These are phyloP conservation scores for Podaxis mareebaensis DNA, from an alignment of 768 basidiomycete species.

Conservation along the genomic window DNA sequence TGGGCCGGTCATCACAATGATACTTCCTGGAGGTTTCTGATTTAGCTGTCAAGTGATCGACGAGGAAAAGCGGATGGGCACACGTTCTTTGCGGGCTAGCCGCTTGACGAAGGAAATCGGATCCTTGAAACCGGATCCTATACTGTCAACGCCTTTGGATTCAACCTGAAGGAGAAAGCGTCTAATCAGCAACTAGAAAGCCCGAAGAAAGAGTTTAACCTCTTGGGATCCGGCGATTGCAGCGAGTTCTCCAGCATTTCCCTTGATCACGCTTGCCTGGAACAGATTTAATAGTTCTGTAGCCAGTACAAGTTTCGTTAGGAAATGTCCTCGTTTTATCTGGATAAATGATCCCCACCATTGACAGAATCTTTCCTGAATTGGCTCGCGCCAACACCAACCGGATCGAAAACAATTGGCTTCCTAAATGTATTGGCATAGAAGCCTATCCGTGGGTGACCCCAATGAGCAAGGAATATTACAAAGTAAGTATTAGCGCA, in stretches of 20 bases:
- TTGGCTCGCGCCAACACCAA: slow-evolving; percentile 82
- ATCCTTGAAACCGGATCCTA: slow-evolving; percentile 75
- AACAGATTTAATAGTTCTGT: slow-evolving; percentile 71
- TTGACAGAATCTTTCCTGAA: slow-evolving; percentile 65
- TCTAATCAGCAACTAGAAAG: background rate
- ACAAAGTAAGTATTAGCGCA: slow-evolving; percentile 17
- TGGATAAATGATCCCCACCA: slow-evolving; percentile 36
- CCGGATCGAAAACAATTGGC: slow-evolving; percentile 88
- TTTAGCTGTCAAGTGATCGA: background rate
- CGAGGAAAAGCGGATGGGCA: slow-evolving; percentile 28
- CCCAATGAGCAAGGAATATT: background rate
- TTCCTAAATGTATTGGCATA: slow-evolving; percentile 69
- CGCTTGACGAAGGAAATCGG: slow-evolving; percentile 67
- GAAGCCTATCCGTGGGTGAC: slow-evolving; percentile 31
- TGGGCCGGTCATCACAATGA: slow-evolving; percentile 79
- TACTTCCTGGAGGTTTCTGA: slow-evolving; percentile 53
- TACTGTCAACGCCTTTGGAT: slow-evolving; percentile 84
- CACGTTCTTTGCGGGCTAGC: slow-evolving; percentile 76
- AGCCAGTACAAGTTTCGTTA: slow-evolving; percentile 6
- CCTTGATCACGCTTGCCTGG: slow-evolving; percentile 92
- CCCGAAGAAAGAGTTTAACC: slow-evolving; percentile 35
- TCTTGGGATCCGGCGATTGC: slow-evolving; percentile 75
- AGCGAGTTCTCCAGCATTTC: slow-evolving; percentile 89
- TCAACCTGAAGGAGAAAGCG: slow-evolving; percentile 46
- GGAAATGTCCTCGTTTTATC: background rate